These are phyloP conservation scores for Phytopythium montanum DNA, from an alignment of 352 stramenopile species.

Conservation along the genomic window DNA sequence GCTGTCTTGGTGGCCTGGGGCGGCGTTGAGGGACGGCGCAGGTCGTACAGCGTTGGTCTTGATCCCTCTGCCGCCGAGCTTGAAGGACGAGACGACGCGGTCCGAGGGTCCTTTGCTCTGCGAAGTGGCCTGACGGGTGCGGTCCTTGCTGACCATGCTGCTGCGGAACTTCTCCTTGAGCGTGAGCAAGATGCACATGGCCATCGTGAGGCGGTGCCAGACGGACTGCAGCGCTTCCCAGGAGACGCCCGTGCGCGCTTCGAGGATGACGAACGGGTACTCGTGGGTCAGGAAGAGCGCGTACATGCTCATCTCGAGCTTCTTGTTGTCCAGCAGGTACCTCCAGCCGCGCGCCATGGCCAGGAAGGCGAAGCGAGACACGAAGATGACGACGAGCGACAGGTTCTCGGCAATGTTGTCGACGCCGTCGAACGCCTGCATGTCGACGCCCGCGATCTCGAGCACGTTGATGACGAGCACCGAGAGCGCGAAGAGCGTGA, in stretches of 20 bases:
- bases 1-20: background rate
- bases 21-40: background rate
- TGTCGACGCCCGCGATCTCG: background rate
- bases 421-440: background rate
- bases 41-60: background rate
- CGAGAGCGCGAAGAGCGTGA: conserved; percentile 11
- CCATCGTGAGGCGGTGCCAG: conserved; percentile 23
- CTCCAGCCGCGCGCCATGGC: conserved; percentile 13
- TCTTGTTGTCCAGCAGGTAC: conserved; percentile 8
- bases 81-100: conserved; percentile 1
- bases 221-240: conserved; percentile 29
- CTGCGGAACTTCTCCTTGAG: conserved; percentile 9
- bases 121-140: background rate
- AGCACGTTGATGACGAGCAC: conserved; percentile 13
- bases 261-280: conserved; percentile 32
- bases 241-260: conserved; percentile 12
- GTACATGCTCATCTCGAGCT: conserved; percentile 15
- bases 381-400: conserved; percentile 20
- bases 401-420: conserved; percentile 18
- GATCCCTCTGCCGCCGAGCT: background rate
- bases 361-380: conserved; percentile 27
- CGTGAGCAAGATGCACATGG: conserved; percentile 16
- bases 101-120: background rate
- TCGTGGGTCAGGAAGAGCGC: conserved; percentile 29
- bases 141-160: conserved; percentile 1